Evolutionary conservation across 352 stramenopile genomes (phyloP).

Genomic region (Pythium biforme): DNA sequence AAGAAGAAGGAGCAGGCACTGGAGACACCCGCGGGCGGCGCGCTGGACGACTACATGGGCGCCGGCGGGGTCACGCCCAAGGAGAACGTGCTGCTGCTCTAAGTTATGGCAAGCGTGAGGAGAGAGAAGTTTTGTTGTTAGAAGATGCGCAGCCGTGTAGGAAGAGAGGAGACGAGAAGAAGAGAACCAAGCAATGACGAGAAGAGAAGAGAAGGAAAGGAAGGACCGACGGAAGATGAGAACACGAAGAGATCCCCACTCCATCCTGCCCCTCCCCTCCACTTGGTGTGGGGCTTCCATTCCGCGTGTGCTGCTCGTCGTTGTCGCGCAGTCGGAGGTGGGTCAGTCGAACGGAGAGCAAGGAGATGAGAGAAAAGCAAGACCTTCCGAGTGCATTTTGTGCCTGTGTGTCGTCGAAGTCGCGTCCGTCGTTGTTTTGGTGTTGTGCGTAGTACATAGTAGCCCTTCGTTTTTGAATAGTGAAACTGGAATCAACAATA

Average conservation of each 20-base stretch:
- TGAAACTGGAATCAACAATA: slow-evolving; percentile 22
- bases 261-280: neutral
- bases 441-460: slow-evolving; percentile 6
- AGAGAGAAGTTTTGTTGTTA: slow-evolving; percentile 24
- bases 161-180: slow-evolving; percentile 6
- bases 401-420: neutral
- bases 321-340: neutral
- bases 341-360: neutral
- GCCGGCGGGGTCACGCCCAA: slow-evolving; percentile 71
- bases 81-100: slow-evolving; percentile 80
- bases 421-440: slow-evolving; percentile 8
- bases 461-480: slow-evolving; percentile 16
- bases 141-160: slow-evolving; percentile 10
- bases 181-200: neutral
- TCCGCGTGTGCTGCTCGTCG: neutral
- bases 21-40: slow-evolving; percentile 40
- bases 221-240: neutral
- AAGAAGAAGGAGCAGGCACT: slow-evolving; percentile 60
- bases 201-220: neutral
- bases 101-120: slow-evolving; percentile 50
- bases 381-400: slow-evolving; percentile 2
- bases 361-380: neutral
- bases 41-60: slow-evolving; percentile 50
- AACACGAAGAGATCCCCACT: neutral
- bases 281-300: neutral